phyloP scores from a whole-genome alignment of 306 rosid species.

The Cucurbita pepo region DNA sequence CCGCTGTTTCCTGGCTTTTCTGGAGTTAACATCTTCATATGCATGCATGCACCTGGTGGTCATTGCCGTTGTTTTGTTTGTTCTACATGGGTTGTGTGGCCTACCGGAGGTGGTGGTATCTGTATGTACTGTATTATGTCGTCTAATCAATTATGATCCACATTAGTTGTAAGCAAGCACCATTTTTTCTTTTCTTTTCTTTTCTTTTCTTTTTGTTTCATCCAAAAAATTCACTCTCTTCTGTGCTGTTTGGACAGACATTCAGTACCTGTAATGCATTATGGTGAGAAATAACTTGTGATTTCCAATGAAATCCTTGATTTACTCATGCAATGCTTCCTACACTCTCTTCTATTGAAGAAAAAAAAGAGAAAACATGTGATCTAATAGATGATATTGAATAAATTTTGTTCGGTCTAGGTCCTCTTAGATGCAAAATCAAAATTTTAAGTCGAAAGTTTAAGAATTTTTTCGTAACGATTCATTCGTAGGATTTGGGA shows the following conservation, averaged over 20 bases:
- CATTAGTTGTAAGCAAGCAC: neutral
- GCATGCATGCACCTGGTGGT: conserved; percentile 12
- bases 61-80: conserved; percentile 1
- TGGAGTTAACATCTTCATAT: conserved; percentile 3
- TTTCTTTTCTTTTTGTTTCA: neutral
- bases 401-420: no score
- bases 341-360: no score
- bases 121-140: conserved; percentile 8
- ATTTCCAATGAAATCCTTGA: conserved; percentile 14
- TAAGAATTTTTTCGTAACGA: no score
- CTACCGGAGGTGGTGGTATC: conserved; percentile 14
- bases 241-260: conserved; percentile 18
- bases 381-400: no score
- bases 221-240: neutral
- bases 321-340: conserved; percentile 5
- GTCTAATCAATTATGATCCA: neutral
- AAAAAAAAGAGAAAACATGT: no score
- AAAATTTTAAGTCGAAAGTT: no score
- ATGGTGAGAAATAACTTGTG: conserved; percentile 12
- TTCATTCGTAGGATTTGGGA: no score
- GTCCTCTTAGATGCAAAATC: no score
- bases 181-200: neutral
- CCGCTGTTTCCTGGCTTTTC: neutral
- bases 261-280: conserved; percentile 13
- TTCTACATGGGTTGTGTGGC: neutral